Percentiles rank a stretch among this genome's conserved stretches.
Evolutionary conservation across 306 rosid genomes (phyloP).

Genomic region (Hylodesmum podocarpum): DNA sequence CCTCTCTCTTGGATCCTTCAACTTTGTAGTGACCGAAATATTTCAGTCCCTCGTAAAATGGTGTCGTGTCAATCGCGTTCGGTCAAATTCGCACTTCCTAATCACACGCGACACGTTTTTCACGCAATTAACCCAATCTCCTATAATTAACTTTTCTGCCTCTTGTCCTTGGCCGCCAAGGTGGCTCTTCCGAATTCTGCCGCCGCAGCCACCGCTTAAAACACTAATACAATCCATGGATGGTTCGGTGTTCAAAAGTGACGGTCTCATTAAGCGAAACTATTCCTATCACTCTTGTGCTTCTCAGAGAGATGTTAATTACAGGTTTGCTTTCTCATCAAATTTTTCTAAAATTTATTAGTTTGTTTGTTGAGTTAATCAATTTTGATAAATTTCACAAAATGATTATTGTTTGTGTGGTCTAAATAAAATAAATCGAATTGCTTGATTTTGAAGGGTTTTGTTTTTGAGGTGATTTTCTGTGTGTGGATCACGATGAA

Average conservation of each 20-base stretch:
- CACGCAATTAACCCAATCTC: not conserved
- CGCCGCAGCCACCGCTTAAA: not conserved
- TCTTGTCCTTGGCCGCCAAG: not conserved
- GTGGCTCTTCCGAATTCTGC: constrained; percentile 19
- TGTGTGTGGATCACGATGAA: not conserved
- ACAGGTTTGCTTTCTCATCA: constrained; percentile 55
- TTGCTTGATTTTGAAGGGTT: not conserved
- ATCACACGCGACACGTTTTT: constrained; percentile 32
- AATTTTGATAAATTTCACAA: no score
- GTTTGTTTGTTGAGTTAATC: not conserved
- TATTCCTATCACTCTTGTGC: constrained; percentile 38
- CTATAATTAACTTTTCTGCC: not conserved
- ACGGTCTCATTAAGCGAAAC: constrained; percentile 36
- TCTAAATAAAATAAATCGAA: no score
- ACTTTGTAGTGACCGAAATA: not conserved
- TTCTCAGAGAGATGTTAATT: constrained; percentile 77
- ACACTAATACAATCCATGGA: constrained; percentile 39
- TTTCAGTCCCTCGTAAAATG: constrained; percentile 8
- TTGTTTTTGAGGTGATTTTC: not conserved
- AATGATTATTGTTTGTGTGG: no score
- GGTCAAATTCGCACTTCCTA: constrained; percentile 10
- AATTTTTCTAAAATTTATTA: not conserved
- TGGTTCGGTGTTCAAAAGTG: constrained; percentile 40
- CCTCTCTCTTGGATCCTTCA: not conserved
- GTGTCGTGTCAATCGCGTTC: constrained; percentile 26